Evolutionary conservation across 1,139 yeast species (phyloP).

Genomic region (Yamadazyma taylorii): DNA sequence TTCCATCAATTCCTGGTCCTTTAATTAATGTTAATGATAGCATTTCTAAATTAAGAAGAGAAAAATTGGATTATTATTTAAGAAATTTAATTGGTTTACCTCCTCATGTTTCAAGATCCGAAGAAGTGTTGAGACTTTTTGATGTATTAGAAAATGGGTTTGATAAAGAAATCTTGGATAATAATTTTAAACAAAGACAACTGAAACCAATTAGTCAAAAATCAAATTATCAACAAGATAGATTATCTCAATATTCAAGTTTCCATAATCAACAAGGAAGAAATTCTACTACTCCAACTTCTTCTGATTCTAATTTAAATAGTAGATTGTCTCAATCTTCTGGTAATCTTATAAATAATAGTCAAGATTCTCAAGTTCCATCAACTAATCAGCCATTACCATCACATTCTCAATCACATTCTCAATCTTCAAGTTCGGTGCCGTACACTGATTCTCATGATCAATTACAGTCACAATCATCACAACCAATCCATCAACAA

Average conservation of each 20-base stretch:
- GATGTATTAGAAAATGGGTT: slow-evolving; percentile 62
- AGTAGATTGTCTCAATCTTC: slow-evolving; percentile 17
- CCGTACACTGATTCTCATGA: too few relatives aligned
- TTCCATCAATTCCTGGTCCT: slow-evolving; percentile 97
- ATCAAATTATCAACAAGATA: slow-evolving; percentile 44
- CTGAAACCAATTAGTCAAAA: slow-evolving; percentile 43
- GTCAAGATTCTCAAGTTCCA: slow-evolving; percentile 7
- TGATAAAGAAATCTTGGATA: slow-evolving; percentile 46
- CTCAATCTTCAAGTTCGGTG: slow-evolving; percentile 7
- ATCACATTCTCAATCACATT: too few relatives aligned
- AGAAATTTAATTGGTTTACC: slow-evolving; percentile 76
- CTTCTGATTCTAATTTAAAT: slow-evolving; percentile 24
- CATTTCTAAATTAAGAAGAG: slow-evolving; percentile 80
- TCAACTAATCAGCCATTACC: slow-evolving; percentile 8
- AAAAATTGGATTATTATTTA: slow-evolving; percentile 82
- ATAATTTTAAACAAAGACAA: slow-evolving; percentile 22
- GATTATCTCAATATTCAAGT: slow-evolving; percentile 44
- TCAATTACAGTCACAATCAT: too few relatives aligned
- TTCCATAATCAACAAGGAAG: slow-evolving; percentile 21
- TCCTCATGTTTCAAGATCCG: slow-evolving; percentile 67
- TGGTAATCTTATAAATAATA: slow-evolving; percentile 11
- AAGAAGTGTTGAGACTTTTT: slow-evolving; percentile 70
- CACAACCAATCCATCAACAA: neutral
- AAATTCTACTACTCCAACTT: slow-evolving; percentile 28
- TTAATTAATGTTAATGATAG: slow-evolving; percentile 88